Base-by-base conservation (phyloP, 306 rosid species). In the Pachyrhizus erosus region DNA sequence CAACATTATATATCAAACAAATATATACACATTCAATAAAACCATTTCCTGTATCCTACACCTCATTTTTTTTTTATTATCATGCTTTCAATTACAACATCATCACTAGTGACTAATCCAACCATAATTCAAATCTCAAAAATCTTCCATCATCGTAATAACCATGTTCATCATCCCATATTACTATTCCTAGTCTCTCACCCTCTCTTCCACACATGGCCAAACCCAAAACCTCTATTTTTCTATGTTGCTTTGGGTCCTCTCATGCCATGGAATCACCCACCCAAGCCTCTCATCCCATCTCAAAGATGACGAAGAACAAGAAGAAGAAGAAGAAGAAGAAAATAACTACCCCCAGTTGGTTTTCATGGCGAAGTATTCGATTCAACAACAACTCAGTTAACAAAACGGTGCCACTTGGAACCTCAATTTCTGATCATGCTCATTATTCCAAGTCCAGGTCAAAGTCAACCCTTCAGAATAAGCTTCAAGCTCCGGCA, bases 351-450 rank as follows among this genome's bases (percentile, higher is more conserved):
- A 51, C 1, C 7, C 2, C 5, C 42, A 81, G 84, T 6, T 82
- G 88, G 83, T 77, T 83, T 57, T 87, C 86, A 23, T 60, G 87
- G 88, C 42, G 43, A 46, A 65, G 33, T 51, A 70, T 84, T 74
- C 62, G 77, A 49, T 14, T 43, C 67, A 79, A 73, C 33, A 82
- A 71, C 48, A 87, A 82, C 17, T 73, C 92, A 5, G 14, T 83
- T 54, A 20, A 69, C 76, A 88, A 87, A 87, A 89, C 92, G 85
- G 92, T 86, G 73, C 93, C 95, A 83, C 49, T 92, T 48, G 88
- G 85, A 73, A 1, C 87, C 45, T 83, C 87, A 37, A 46, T 80
- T 5, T 20, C 83, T 4, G 78, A 75, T n/a, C 39, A 61, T 46
- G 55, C 57, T 31, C 45, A 27, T 45, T 33, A 39, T 52, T 84